Conservation (phyloP, 2,329 filamentous ascomycete species). For the Fragosphaeria purpurea region DNA sequence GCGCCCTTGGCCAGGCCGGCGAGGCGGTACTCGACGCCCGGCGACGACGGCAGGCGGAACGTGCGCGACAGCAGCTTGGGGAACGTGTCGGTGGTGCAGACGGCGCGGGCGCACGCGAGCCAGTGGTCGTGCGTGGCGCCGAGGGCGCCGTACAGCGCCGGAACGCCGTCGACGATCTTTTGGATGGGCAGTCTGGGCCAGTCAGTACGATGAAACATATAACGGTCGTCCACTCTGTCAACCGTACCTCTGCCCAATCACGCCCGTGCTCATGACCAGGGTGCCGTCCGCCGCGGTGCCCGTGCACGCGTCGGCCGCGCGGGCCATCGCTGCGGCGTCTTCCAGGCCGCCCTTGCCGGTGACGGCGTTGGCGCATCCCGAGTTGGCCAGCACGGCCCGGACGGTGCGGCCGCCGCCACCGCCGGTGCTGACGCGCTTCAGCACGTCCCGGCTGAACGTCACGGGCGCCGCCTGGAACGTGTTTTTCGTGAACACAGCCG, state of each 20-base stretch:
- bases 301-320: conserved; percentile 57
- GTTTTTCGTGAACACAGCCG: conserved; percentile 95
- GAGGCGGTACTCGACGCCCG: conserved; percentile 66
- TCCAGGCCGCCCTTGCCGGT: conserved; percentile 83
- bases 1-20: conserved; percentile 96
- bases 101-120: conserved; percentile 77
- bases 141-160: conserved; percentile 60
- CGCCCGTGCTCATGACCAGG: conserved; percentile 97
- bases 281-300: conserved; percentile 38
- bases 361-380: conserved; percentile 93
- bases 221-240: too few relatives aligned
- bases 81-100: conserved; percentile 98
- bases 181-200: conserved; percentile 64
- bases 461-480: conserved; percentile 96
- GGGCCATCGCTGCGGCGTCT: conserved; percentile 78
- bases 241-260: conserved; percentile 78
- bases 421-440: conserved; percentile 54
- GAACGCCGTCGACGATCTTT: conserved; percentile 79
- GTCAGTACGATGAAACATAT: conserved; percentile 8
- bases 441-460: conserved; percentile 65
- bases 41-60: conserved; percentile 75
- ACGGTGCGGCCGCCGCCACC: conserved; percentile 46
- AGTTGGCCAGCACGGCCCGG: conserved; percentile 81
- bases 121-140: conserved; percentile 74
- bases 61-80: conserved; percentile 83